Conservation (phyloP, 345 rosid genomes). For the Syzygium jambos region DNA sequence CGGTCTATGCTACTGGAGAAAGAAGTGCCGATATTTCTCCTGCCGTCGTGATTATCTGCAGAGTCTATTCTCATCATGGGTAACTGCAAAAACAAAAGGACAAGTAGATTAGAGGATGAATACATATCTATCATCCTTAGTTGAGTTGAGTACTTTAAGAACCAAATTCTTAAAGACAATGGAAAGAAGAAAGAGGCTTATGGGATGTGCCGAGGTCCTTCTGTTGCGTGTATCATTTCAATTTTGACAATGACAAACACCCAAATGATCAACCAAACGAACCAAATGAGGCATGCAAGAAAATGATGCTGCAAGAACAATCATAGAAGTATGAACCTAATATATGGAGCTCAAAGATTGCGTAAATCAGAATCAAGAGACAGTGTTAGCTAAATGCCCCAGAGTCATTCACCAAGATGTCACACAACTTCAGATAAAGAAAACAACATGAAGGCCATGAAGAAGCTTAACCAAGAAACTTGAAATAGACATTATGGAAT, state of each 20-base stretch:
- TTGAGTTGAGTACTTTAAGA: not conserved
- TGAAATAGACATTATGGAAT: not conserved
- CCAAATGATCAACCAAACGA: not conserved
- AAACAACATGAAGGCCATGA: not conserved
- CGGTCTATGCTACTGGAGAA: not conserved
- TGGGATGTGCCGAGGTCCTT: not conserved
- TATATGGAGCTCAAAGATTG: not conserved
- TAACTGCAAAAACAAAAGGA: not conserved
- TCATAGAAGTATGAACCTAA: not conserved
- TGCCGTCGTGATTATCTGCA: not conserved
- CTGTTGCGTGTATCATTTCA: too few species aligned
- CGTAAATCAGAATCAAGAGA: not conserved
- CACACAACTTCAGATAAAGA: not conserved
- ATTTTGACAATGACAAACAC: not conserved
- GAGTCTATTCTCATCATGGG: not conserved
- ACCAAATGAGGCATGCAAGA: not conserved
- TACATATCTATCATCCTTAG: not conserved
- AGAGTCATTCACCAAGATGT: not conserved
- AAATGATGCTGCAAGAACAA: not conserved
- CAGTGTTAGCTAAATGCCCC: not conserved
- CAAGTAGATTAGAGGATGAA: not conserved
- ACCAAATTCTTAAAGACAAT: not conserved
- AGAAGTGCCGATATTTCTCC: not conserved
- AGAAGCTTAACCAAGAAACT: not conserved
- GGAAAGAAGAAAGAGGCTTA: not conserved